A percentile compares a stretch with the other conserved stretches of the same genome.
These are phyloP conservation scores for Cinnamomum chago DNA, from an alignment of 164 flowering plant genomes.

Conservation along the genomic window DNA sequence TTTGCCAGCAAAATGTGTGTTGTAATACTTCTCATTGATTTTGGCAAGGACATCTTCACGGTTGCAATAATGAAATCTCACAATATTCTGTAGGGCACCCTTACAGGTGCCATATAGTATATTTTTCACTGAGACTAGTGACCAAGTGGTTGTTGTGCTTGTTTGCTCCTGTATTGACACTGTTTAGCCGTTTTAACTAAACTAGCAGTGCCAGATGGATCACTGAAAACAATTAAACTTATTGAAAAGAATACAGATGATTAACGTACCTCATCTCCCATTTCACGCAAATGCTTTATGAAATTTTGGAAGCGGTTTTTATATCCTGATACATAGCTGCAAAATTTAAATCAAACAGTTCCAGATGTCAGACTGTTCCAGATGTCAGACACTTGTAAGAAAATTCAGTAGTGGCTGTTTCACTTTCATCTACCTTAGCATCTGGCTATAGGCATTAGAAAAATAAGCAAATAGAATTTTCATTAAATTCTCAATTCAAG, in stretches of 20 bases:
- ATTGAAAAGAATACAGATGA: not conserved
- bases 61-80: no score
- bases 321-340: conserved; percentile 95
- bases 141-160: not conserved
- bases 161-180: not conserved
- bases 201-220: not conserved
- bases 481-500: not conserved
- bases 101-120: no score
- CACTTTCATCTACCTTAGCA: conserved; percentile 2
- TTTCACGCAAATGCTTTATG: conserved; percentile 84
- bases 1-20: no score
- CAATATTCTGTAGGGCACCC: no score
- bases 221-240: not conserved
- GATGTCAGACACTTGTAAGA: not conserved
- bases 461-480: not conserved
- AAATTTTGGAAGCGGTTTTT: conserved; percentile 97
- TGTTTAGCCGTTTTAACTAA: not conserved
- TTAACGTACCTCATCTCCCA: conserved; percentile 91
- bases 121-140: no score
- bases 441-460: not conserved
- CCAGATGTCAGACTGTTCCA: not conserved
- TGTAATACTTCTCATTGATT: no score
- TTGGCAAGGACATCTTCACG: no score
- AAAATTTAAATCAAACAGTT: conserved; percentile 19
- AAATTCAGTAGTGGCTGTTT: not conserved